A percentile compares a stretch with the other conserved stretches of the same genome.
phyloP scores from a whole-genome alignment of 2,329 filamentous ascomycete species.

The Phyllosticta citribraziliensis region DNA sequence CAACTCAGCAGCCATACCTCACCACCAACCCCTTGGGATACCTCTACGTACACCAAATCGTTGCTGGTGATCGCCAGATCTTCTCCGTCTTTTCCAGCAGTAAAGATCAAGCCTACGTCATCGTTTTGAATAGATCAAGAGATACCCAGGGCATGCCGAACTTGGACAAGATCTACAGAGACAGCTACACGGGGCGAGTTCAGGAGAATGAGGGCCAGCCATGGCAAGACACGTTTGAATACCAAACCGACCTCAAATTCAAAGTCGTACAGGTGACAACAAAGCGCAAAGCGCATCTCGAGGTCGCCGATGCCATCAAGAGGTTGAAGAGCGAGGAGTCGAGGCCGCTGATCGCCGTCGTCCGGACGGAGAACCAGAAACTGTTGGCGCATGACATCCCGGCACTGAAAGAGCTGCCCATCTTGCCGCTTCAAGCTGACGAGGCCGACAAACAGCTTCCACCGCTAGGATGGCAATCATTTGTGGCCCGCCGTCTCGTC shows the following conservation, averaged over 20 bases:
- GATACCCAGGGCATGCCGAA: conserved; percentile 85
- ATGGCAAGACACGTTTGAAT: conserved; percentile 74
- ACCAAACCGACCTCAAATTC: conserved; percentile 79
- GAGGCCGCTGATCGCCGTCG: conserved; percentile 70
- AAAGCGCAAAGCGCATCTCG: conserved; percentile 76
- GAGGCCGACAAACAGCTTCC: conserved; percentile 77
- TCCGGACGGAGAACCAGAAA: conserved; percentile 80
- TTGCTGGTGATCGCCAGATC: conserved; percentile 80
- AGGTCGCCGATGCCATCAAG: conserved; percentile 79
- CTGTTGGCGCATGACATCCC: conserved; percentile 79
- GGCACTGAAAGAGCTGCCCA: conserved; percentile 71
- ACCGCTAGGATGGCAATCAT: conserved; percentile 85
- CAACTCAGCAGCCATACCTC: conserved; percentile 65
- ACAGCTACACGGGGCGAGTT: conserved; percentile 57
- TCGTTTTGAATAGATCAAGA: conserved; percentile 75
- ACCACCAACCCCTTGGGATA: conserved; percentile 66
- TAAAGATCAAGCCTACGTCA: conserved; percentile 68
- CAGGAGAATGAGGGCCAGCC: conserved; percentile 58
- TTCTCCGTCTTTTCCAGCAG: conserved; percentile 88
- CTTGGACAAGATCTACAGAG: conserved; percentile 75
- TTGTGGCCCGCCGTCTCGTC: conserved; percentile 76
- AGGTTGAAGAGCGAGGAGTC: conserved; percentile 80
- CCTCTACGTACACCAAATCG: conserved; percentile 87
- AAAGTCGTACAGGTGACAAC: conserved; percentile 82
- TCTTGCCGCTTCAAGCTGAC: conserved; percentile 72